Percentiles rank a stretch among this genome's conserved stretches.
phyloP scores from a whole-genome alignment of 176 grass and related monocot genomes.

The Puya raimondii region DNA sequence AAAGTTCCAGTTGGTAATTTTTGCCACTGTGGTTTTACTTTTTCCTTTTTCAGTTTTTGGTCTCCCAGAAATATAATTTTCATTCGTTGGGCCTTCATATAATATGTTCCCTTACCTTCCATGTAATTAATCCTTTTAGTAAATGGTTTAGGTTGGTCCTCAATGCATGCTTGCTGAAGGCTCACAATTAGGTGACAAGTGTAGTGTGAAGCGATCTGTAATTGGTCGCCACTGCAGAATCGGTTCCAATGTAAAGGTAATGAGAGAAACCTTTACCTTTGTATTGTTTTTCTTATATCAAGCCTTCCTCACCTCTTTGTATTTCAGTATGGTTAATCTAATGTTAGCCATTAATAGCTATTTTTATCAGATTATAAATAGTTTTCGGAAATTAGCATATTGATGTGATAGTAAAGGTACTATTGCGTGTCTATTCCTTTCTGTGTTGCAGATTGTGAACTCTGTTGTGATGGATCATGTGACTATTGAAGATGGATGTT shows the following conservation, averaged over 20 bases:
- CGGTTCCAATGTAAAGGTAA: constrained; percentile 98
- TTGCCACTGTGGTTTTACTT: too few relatives aligned
- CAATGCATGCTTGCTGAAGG: constrained; percentile 96
- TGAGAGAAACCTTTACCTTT: background rate
- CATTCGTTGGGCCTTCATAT: too few relatives aligned
- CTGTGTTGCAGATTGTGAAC: constrained; percentile 66
- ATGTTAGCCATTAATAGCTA: background rate
- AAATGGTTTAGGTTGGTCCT: constrained; percentile 52
- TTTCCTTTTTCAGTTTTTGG: too few relatives aligned
- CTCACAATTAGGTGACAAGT: constrained; percentile 92
- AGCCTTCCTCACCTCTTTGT: background rate
- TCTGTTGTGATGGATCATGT: constrained; percentile 95
- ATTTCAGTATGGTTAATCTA: background rate
- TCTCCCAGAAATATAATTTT: too few relatives aligned
- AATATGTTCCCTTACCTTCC: too few relatives aligned
- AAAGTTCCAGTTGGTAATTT: too few relatives aligned
- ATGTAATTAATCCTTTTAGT: too few relatives aligned
- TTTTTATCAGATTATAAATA: background rate
- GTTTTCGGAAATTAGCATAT: background rate
- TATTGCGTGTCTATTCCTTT: background rate
- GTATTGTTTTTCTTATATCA: constrained; percentile 18
- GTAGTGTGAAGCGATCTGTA: constrained; percentile 90
- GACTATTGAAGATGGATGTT: constrained; percentile 91
- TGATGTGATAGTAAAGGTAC: background rate
- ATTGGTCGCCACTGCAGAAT: constrained; percentile 96